Percentiles rank a stretch among this genome's conserved stretches.
phyloP scores from a whole-genome alignment of 257 asterid species.

The Primulina tabacum region DNA sequence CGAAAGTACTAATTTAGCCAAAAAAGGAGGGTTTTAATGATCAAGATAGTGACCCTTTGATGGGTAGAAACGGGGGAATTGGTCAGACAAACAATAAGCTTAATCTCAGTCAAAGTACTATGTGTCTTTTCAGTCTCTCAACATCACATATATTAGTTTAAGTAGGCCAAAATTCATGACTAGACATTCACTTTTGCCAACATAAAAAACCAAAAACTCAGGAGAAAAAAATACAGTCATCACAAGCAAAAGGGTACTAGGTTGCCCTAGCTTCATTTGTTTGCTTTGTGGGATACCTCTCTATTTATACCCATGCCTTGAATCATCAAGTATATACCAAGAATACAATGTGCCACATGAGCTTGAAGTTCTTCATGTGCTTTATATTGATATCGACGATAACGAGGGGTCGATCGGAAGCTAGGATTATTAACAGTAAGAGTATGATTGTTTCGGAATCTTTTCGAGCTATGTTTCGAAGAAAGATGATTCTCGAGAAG shows the following conservation, averaged over 20 bases:
- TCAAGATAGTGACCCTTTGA: constrained; percentile 27
- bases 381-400: constrained; percentile 31
- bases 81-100: neutral
- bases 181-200: constrained; percentile 35
- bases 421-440: neutral
- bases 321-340: constrained; percentile 5
- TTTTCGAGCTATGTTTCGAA: constrained; percentile 33
- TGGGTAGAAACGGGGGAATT: constrained; percentile 8
- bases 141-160: constrained; percentile 22
- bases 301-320: constrained; percentile 31
- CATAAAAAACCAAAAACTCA: constrained; percentile 3
- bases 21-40: neutral
- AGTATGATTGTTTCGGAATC: constrained; percentile 12
- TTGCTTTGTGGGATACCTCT: constrained; percentile 22
- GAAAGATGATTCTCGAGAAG: constrained; percentile 22
- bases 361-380: constrained; percentile 25
- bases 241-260: constrained; percentile 12
- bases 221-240: neutral
- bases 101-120: neutral
- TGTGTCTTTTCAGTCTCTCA: constrained; percentile 27
- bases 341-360: constrained; percentile 24
- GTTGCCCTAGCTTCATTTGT: constrained; percentile 22
- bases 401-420: constrained; percentile 20
- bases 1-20: neutral
- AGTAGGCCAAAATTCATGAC: constrained; percentile 29